Evolutionary conservation across 192 early-diverging fungal species (phyloP).

Genomic region (Backusella luteola): DNA sequence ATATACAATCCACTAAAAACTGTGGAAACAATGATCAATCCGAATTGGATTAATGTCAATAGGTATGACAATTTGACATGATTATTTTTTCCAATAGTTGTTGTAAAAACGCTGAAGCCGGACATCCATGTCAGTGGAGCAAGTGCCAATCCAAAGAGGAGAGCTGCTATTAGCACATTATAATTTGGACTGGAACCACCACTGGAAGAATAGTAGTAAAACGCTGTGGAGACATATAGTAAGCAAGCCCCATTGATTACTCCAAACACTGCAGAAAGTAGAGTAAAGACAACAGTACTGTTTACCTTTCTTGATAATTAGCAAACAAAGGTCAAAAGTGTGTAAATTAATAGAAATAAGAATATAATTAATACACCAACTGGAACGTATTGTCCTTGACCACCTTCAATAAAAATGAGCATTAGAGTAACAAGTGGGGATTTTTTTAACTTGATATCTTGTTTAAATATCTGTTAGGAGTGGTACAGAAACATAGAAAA

Average conservation of each 20-base stretch:
- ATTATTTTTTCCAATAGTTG: neutral
- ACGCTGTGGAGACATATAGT: neutral
- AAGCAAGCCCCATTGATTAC: neutral
- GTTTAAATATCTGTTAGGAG: too few species aligned
- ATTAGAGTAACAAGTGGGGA: neutral
- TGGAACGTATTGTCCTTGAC: neutral
- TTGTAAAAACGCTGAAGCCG: neutral
- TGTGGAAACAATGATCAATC: neutral
- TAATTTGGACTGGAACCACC: neutral
- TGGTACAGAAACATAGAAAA: neutral
- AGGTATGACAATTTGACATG: too few species aligned
- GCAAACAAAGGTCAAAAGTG: neutral
- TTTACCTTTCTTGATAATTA: neutral
- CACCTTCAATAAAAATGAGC: neutral
- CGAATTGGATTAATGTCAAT: neutral
- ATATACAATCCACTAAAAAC: neutral
- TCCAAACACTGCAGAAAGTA: neutral
- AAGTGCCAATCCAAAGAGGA: neutral
- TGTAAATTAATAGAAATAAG: neutral
- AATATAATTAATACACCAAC: neutral
- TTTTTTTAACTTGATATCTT: too few species aligned
- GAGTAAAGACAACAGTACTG: neutral
- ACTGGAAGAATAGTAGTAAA: neutral
- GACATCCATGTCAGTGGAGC: neutral
- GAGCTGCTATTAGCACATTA: neutral